Base-by-base conservation (phyloP, 2,329 filamentous ascomycete species). In the Tolypocladium guangdongense region DNA sequence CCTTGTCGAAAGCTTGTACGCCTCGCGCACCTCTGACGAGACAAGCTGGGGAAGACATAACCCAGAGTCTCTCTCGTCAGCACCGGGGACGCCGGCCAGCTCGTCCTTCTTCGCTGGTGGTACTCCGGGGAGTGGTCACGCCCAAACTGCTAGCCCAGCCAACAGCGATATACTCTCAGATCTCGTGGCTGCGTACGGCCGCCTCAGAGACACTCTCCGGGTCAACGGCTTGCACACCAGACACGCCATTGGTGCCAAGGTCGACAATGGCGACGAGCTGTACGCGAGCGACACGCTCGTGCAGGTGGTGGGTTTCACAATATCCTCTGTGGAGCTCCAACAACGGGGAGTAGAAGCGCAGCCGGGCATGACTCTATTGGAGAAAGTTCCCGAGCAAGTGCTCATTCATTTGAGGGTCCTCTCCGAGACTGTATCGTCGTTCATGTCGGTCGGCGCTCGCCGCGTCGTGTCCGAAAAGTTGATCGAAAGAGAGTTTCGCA, bases 321-420 rank as follows among this genome's bases (percentile, higher is more conserved):
- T 99, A 55, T 86, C 90, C 10, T 84, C 90, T 0, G 84, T 88
- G 4, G 93, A 99, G 70, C 96, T 97, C 59, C 86, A 91, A 58
- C 90, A 96, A 66, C 86, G 93, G 61, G 93, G 93, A 7, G 76
- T 90, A 4, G 87, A 89, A 60, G 83, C 84, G 24, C 81, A 87
- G 58, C 79, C 81, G 48, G 86, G 88, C 52, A 78, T 83, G 67
- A 92, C 87, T 6, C 72, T 97, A 47, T 70, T 97, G 22, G 87
- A 92, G 59, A 90, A 86, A 62, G 86, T 97, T 51, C 86, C 93
- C 0, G 87, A 92, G 54, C 84, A 95, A 66, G 80, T 82, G 1
- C 74, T 99, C 55, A 93, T 88, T 2, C 90, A 97, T 66, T 76
- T 99, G 32, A 87, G 91, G 49, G 85, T 97, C 32, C 74, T 97